Conservation (phyloP, 805 yeast genomes). For the Isabelozyma pseudorhagii region DNA sequence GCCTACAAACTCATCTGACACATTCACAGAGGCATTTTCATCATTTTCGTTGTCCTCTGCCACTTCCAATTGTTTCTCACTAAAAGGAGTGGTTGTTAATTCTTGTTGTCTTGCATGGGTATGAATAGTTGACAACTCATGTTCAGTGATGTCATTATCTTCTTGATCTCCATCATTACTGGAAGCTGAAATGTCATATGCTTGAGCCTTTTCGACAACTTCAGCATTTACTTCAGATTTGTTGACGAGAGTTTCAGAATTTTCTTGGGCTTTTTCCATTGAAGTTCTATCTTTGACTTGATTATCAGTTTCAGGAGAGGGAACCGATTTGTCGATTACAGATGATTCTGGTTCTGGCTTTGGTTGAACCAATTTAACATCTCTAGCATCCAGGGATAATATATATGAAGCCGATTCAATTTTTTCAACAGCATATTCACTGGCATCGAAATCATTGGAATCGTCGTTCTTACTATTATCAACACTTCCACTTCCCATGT, state of each 20-base stretch:
- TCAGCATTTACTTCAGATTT: background rate
- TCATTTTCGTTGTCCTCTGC: slow-evolving; percentile 7
- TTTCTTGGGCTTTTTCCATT: background rate
- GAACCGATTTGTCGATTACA: background rate
- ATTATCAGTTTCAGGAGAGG: background rate
- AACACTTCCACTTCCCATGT: background rate
- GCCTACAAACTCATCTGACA: slow-evolving; percentile 14
- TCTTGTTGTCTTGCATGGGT: background rate
- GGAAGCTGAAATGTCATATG: background rate
- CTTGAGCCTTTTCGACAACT: background rate
- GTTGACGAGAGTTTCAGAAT: background rate
- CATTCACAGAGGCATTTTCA: background rate
- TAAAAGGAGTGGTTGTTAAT: background rate
- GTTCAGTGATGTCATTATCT: slow-evolving; percentile 30
- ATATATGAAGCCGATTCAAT: slow-evolving; percentile 5
- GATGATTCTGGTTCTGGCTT: background rate
- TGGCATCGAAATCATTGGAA: background rate
- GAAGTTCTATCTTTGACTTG: background rate
- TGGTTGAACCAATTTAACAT: background rate
- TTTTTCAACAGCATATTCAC: slow-evolving; percentile 2
- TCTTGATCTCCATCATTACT: slow-evolving; percentile 39
- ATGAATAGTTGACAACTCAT: slow-evolving; percentile 9
- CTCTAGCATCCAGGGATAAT: background rate
- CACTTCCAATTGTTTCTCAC: background rate
- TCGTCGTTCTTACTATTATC: background rate